Percentiles rank a stretch among this genome's conserved stretches.
phyloP scores from a whole-genome alignment of 2,329 filamentous ascomycete species.

The Pyrenochaeta sp. region DNA sequence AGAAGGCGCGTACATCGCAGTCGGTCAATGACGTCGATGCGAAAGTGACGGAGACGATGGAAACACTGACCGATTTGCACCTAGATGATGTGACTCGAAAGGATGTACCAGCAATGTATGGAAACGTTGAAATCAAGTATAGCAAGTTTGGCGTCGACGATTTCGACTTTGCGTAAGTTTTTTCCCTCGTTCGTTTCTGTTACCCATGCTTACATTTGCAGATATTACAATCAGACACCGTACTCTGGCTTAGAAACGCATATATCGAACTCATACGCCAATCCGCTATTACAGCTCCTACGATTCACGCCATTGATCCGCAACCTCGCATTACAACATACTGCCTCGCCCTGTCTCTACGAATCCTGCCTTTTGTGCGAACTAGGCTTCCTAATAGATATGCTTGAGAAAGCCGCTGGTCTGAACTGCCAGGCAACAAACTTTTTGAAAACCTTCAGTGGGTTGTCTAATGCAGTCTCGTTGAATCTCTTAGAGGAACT shows the following conservation, averaged over 20 bases:
- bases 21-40: constrained; percentile 36
- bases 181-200: not conserved
- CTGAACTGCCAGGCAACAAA: constrained; percentile 97
- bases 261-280: constrained; percentile 95
- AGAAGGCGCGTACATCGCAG: constrained; percentile 78
- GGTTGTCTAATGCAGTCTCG: constrained; percentile 76
- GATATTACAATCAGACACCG: constrained; percentile 91
- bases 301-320: constrained; percentile 88
- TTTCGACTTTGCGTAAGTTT: constrained; percentile 86
- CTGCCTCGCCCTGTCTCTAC: constrained; percentile 81
- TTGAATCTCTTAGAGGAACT: constrained; percentile 88
- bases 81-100: constrained; percentile 76
- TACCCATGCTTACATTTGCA: constrained; percentile 48
- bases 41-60: constrained; percentile 62
- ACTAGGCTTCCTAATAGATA: constrained; percentile 93
- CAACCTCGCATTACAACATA: constrained; percentile 87
- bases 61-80: constrained; percentile 71
- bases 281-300: constrained; percentile 87
- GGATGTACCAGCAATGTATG: constrained; percentile 87
- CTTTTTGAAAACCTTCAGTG: constrained; percentile 86
- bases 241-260: constrained; percentile 96
- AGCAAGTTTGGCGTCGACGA: constrained; percentile 99
- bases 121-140: constrained; percentile 97
- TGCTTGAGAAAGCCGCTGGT: constrained; percentile 94
- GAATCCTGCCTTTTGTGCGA: constrained; percentile 92